Base-by-base conservation (phyloP, 1,284 basidiomycete genomes). In the Farysia itapuensis region DNA sequence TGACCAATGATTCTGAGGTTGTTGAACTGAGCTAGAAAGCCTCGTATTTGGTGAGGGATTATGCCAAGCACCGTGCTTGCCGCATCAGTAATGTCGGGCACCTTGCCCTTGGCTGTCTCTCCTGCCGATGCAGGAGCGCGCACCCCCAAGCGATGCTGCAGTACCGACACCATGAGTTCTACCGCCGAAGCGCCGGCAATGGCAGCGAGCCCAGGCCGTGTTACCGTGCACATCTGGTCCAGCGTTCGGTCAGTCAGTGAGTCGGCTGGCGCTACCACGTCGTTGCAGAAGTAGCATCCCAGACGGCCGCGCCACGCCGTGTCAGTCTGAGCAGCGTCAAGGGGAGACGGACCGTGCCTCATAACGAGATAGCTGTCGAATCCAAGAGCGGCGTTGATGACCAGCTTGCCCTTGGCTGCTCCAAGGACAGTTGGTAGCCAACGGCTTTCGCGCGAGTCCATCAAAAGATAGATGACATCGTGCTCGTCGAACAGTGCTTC, bases 221-320 rank as follows among this genome's bases (percentile, higher is more conserved):
- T 96, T 12, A 98, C 95, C 0, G 95, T 98, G 74, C 95, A 98
- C 94, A 97, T 97, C 75, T 98, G 94, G 75, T 98, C 95, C 20
- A 98, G 82, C 1, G 93, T 96, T 25, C 93, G 83, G 72, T 98
- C 93, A 0, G 89, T 88, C 36, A 97, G 80, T 0, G 90, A 93
- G 75, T 97, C 93, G 19, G 88, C 84, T 1, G 95, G 94, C 0
- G 94, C 94, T 14, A 97, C 92, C 36, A 98, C 89, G 67, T 98
- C 95, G 66, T 96, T 97, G 79, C 95, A 98, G 72, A 92, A 98
- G 75, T 98, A 98, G 75, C 94, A 98, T 0, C 94, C 94, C 0
- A 74, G 48, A 15, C 70, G 52, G 5, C 57, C 46, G 20, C 54
- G 46, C 56, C 56, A 59, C 18, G 35, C 49, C 47, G 39, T 44